These are phyloP conservation scores for Phytophthora citricola DNA, from an alignment of 352 stramenopile genomes.

Conservation along the genomic window DNA sequence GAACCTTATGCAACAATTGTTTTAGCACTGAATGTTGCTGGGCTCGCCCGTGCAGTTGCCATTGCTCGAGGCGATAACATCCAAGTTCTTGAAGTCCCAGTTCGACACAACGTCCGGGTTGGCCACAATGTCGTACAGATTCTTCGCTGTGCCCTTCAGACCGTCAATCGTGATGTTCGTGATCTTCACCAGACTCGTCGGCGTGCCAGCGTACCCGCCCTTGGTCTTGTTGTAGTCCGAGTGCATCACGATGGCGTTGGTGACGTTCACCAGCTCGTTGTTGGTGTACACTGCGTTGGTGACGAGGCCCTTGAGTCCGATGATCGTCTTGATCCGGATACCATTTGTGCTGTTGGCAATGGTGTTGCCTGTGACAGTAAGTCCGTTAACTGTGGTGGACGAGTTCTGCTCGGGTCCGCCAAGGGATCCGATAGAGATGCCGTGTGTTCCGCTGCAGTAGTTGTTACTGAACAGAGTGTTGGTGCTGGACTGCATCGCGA, in stretches of 20 bases:
- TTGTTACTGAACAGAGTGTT: conserved; percentile 26
- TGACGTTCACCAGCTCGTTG: conserved; percentile 28
- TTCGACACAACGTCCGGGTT: conserved; percentile 32
- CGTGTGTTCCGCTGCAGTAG: conserved; percentile 25
- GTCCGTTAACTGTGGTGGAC: conserved; percentile 21
- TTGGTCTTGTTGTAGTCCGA: conserved; percentile 30
- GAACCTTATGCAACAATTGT: too few species aligned
- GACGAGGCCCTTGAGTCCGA: conserved; percentile 24
- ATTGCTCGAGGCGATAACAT: conserved; percentile 12
- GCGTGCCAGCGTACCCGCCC: conserved; percentile 26
- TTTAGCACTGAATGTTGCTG: conserved; percentile 25
- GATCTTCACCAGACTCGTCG: conserved; percentile 31
- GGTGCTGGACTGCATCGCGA: conserved; percentile 28
- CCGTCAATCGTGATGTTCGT: conserved; percentile 32
- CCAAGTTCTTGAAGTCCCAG: conserved; percentile 29
- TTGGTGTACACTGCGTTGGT: conserved; percentile 27
- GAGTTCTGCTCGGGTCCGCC: conserved; percentile 9
- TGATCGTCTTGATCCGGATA: conserved; percentile 34
- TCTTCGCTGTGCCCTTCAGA: conserved; percentile 19
- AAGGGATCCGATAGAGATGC: conserved; percentile 34
- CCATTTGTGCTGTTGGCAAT: conserved; percentile 38
- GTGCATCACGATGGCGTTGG: conserved; percentile 26
- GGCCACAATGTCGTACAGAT: conserved; percentile 32
- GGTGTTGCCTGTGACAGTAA: conserved; percentile 27
- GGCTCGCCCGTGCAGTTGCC: conserved; percentile 32